These are phyloP conservation scores for Yamadazyma sp. DNA, from an alignment of 805 yeast species.

Conservation along the genomic window DNA sequence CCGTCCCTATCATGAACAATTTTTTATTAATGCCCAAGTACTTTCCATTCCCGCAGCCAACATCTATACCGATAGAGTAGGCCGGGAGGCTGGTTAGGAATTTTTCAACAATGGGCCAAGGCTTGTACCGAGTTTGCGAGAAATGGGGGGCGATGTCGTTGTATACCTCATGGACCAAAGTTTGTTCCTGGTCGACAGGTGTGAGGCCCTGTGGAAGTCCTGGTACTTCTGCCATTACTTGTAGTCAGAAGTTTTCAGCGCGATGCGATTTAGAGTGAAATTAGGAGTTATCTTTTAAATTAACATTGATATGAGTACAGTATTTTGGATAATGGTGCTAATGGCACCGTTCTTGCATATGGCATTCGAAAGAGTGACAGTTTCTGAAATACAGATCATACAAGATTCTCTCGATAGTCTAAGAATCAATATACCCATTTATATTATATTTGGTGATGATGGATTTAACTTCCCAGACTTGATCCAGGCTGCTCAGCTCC, in stretches of 20 bases:
- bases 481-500: too few species aligned
- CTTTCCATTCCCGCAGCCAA: slow-evolving; percentile 98
- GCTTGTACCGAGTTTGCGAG: slow-evolving; percentile 90
- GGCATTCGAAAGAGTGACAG: background rate
- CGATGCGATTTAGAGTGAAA: slow-evolving; percentile 10
- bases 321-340: too few species aligned
- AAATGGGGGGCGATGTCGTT: slow-evolving; percentile 91
- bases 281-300: background rate
- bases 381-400: background rate
- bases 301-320: background rate
- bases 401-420: too few species aligned
- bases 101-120: slow-evolving; percentile 92
- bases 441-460: too few species aligned
- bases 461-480: too few species aligned
- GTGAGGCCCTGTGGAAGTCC: slow-evolving; percentile 24
- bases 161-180: slow-evolving; percentile 87
- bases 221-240: slow-evolving; percentile 11
- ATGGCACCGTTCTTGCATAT: slow-evolving; percentile 5
- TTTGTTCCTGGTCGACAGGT: slow-evolving; percentile 64
- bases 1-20: slow-evolving; percentile 71
- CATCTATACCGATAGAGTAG: slow-evolving; percentile 80
- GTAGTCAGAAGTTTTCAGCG: slow-evolving; percentile 4
- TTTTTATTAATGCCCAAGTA: slow-evolving; percentile 72
- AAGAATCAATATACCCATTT: too few species aligned
- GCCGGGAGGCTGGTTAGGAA: slow-evolving; percentile 51